Evolutionary conservation across 805 yeast genomes (phyloP).

Genomic region (Ogataea paradorogensis): DNA sequence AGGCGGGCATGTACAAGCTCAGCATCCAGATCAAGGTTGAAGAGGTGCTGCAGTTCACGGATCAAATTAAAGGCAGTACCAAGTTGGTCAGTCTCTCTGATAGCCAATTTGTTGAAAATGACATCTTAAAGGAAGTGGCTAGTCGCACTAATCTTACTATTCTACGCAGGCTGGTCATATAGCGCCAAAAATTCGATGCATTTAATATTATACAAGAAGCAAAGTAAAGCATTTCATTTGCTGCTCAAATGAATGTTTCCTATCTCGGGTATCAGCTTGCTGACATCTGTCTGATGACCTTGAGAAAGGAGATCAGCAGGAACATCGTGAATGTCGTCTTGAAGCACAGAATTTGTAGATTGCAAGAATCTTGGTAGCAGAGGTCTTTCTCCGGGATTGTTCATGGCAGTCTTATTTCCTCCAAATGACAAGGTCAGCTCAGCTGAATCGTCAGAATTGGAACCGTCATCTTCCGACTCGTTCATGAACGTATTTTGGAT

Average conservation of each 20-base stretch:
- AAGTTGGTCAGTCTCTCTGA: constrained; percentile 4
- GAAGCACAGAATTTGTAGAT: background rate
- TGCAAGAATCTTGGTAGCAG: constrained; percentile 1
- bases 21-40: constrained; percentile 5
- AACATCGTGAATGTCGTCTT: constrained; percentile 15
- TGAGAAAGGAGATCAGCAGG: constrained; percentile 11
- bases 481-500: constrained; percentile 2
- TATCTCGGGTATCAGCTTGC: constrained; percentile 14
- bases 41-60: constrained; percentile 10
- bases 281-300: constrained; percentile 9
- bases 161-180: constrained; percentile 10
- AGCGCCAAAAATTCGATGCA: constrained; percentile 5
- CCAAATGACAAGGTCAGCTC: constrained; percentile 23
- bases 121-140: constrained; percentile 8
- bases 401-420: background rate
- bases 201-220: background rate
- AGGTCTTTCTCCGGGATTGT: background rate
- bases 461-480: constrained; percentile 12
- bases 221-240: background rate
- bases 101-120: background rate
- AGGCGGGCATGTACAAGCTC: constrained; percentile 13
- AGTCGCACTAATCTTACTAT: constrained; percentile 5
- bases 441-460: constrained; percentile 17
- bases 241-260: constrained; percentile 5
- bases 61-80: constrained; percentile 6